Base-by-base conservation (phyloP, 2,329 filamentous ascomycete genomes). In the Cladophialophora immunda region DNA sequence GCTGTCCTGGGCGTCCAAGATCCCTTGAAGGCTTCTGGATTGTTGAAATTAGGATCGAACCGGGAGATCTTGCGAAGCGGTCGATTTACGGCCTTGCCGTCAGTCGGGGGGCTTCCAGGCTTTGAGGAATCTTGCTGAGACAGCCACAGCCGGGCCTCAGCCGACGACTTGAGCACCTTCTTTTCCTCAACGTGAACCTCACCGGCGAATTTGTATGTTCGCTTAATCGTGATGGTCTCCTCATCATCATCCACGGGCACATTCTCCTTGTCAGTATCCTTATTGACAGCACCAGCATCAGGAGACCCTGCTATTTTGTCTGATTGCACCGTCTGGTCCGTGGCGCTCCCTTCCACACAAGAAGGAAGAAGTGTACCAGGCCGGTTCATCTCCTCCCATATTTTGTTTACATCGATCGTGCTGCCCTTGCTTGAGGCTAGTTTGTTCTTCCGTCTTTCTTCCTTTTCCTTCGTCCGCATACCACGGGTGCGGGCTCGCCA, bases 151-250 rank as follows among this genome's bases (percentile, higher is more conserved):
- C 82, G 82, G 9, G 85, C 86, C 74, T 87, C 86, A 29, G 84
- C 84, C 0, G 84, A 87, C 55, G 81, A 78, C 68, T 81, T 84
- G 11, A 80, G 80, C 1, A 87, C 85, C 3, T 79, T 75, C 71
- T 86, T 86, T 65, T 84, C 81, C 66, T 86, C 82, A 3, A 83
- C 84, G 64, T 83, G 83, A 56, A 81, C 78, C 72, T 86, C 83
- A 54, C 85, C 85, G 1, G 85, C 85, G 71, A 86, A 87, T 61
- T 83, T 83, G 75, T 86, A 86, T n/a, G 80, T 85, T 30, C 84
- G 81, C 70, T 82, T 85, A 71, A 87, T 87, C 47, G 81, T 85
- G 65, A 87, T 81, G 71, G 81, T 81, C 61, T 85, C 81, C 55
- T 84, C 80, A 41, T 63, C 63, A 29, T 38, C 58, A 6, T 25